Percentiles rank a stretch among this genome's conserved stretches.
These are phyloP conservation scores for Penicillium canariense DNA, from an alignment of 495 filamentous ascomycete genomes.

Conservation along the genomic window DNA sequence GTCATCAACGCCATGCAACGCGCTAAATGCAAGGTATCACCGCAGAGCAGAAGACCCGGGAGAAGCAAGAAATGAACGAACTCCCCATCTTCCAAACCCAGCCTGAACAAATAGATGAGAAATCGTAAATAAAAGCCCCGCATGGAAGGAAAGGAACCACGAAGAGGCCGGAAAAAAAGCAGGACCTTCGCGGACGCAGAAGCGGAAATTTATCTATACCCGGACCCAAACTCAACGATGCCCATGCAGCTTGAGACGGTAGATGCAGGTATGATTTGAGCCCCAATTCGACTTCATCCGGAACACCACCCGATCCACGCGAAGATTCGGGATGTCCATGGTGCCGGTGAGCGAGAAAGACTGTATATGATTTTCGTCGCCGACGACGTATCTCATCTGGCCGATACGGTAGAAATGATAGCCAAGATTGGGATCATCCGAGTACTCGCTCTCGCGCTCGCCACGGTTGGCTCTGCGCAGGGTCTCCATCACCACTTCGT, in stretches of 20 bases:
- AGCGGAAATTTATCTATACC: not conserved
- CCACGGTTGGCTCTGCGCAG: slow-evolving; percentile 28
- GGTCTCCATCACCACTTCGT: slow-evolving; percentile 32
- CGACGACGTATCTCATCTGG: slow-evolving; percentile 42
- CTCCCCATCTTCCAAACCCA: not conserved
- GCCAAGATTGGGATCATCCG: slow-evolving; percentile 33
- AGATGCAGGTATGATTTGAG: slow-evolving; percentile 44
- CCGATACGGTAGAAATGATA: slow-evolving; percentile 45
- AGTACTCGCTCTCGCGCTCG: slow-evolving; percentile 31
- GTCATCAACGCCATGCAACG: slow-evolving; percentile 10
- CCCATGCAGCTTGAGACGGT: slow-evolving; percentile 45
- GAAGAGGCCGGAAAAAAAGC: not conserved
- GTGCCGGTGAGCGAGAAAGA: slow-evolving; percentile 32
- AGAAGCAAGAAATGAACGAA: not conserved
- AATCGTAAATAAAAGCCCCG: not conserved
- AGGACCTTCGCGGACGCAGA: no score
- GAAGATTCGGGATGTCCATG: slow-evolving; percentile 36
- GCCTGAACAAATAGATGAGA: not conserved
- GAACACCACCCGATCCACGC: slow-evolving; percentile 42
- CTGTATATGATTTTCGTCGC: slow-evolving; percentile 33
- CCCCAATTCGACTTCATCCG: slow-evolving; percentile 51
- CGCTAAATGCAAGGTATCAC: slow-evolving; percentile 27
- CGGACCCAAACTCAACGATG: slow-evolving; percentile 24
- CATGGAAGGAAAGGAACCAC: not conserved
- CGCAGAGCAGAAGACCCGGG: not conserved